Conservation (phyloP, 2,329 filamentous ascomycete species). For the Ophiostoma ips region DNA sequence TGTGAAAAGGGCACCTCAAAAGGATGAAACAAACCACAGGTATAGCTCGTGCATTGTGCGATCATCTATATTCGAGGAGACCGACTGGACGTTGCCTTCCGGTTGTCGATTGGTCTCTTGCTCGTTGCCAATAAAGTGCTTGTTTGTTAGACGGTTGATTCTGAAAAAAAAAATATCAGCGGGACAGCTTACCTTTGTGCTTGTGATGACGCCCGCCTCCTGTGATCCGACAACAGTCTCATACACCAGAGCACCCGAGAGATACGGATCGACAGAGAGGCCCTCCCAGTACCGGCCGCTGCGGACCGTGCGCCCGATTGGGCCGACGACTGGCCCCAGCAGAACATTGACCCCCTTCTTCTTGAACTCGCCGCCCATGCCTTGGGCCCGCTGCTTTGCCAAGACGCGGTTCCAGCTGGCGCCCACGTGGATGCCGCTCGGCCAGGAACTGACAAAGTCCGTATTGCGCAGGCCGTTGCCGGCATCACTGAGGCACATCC, state of each 20-base stretch:
- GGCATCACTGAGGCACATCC: conserved; percentile 32
- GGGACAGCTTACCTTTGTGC: conserved; percentile 18
- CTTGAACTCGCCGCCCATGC: conserved; percentile 64
- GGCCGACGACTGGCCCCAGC: conserved; percentile 62
- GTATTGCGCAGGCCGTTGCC: conserved; percentile 29
- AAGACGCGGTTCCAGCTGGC: conserved; percentile 57
- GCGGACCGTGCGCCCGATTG: conserved; percentile 44
- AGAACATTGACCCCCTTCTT: conserved; percentile 62
- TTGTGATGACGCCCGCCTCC: conserved; percentile 50
- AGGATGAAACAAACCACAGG: conserved; percentile 23
- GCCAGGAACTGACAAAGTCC: conserved; percentile 29
- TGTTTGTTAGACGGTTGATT: conserved; percentile 15
- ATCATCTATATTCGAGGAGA: conserved; percentile 30
- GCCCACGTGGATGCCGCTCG: conserved; percentile 28
- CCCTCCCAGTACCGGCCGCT: conserved; percentile 49
- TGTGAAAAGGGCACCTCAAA: conserved; percentile 12
- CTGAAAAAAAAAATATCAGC: too few relatives aligned
- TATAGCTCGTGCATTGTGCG: conserved; percentile 34
- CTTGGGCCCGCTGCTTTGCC: conserved; percentile 51
- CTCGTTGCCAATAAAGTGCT: conserved; percentile 49
- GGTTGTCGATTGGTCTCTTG: conserved; percentile 38
- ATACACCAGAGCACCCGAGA: conserved; percentile 32
- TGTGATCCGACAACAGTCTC: conserved; percentile 57
- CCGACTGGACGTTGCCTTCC: conserved; percentile 28
- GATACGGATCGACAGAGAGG: conserved; percentile 44